Evolutionary conservation across 108 stramenopile genomes (phyloP).

Genomic region (Pseudonitzschia delicatissima): DNA sequence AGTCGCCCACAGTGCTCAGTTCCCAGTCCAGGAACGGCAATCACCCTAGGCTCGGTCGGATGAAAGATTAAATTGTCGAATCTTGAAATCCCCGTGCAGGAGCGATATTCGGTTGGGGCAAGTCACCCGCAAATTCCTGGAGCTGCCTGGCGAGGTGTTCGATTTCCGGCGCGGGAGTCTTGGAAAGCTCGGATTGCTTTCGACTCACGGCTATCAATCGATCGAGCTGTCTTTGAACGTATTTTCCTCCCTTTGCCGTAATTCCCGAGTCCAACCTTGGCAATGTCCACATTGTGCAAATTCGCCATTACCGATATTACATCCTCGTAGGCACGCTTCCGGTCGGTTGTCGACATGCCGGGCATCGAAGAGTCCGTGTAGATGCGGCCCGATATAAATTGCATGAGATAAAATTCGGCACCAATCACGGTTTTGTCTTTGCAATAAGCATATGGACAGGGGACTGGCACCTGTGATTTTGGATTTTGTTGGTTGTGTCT

Average conservation of each 20-base stretch:
- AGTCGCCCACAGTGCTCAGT: slow-evolving; percentile 90
- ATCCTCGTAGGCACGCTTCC: slow-evolving; percentile 61
- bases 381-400: slow-evolving; percentile 87
- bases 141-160: slow-evolving; percentile 49
- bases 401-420: slow-evolving; percentile 96
- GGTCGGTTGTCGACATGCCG: slow-evolving; percentile 39
- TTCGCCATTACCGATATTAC: slow-evolving; percentile 79
- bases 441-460: slow-evolving; percentile 81
- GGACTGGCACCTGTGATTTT: slow-evolving; percentile 72
- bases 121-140: slow-evolving; percentile 25
- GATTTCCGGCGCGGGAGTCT: slow-evolving; percentile 34
- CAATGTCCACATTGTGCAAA: slow-evolving; percentile 59
- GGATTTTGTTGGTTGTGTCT: slow-evolving; percentile 52
- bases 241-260: slow-evolving; percentile 67
- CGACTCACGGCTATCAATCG: slow-evolving; percentile 65
- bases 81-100: slow-evolving; percentile 95
- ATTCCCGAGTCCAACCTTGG: slow-evolving; percentile 55
- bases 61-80: slow-evolving; percentile 96
- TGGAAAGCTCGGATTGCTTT: slow-evolving; percentile 54
- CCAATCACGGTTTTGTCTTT: slow-evolving; percentile 74
- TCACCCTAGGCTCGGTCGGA: slow-evolving; percentile 79
- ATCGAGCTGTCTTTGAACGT: slow-evolving; percentile 72
- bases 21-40: slow-evolving; percentile 99
- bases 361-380: slow-evolving; percentile 90
- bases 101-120: slow-evolving; percentile 63